Percentiles rank a stretch among this genome's conserved stretches.
Evolutionary conservation across 345 rosid genomes (phyloP).

Genomic region (Citrus glauca): DNA sequence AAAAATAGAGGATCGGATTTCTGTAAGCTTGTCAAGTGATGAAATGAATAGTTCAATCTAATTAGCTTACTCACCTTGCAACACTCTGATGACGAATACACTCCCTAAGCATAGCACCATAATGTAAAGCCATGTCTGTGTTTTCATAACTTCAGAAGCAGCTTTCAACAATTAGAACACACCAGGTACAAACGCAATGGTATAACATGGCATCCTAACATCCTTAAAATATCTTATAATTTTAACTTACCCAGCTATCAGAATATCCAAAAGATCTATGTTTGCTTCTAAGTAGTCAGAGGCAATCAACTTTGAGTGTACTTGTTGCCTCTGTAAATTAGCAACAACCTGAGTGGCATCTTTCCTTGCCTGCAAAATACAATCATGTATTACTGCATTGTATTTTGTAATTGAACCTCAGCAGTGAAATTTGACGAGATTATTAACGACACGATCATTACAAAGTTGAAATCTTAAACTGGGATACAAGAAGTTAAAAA

Average conservation of each 20-base stretch:
- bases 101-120: conserved; percentile 96
- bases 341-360: conserved; percentile 99
- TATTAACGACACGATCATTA: not conserved
- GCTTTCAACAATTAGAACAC: conserved; percentile 16
- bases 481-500: not conserved
- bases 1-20: not conserved
- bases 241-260: conserved; percentile 62
- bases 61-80: conserved; percentile 57
- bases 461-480: not conserved
- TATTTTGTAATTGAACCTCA: not conserved
- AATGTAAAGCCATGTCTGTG: conserved; percentile 92
- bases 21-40: not conserved
- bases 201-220: not conserved
- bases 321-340: conserved; percentile 95
- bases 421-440: not conserved
- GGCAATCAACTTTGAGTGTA: conserved; percentile 81
- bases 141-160: conserved; percentile 57
- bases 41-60: conserved; percentile 4
- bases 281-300: conserved; percentile 89
- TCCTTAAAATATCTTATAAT: not conserved
- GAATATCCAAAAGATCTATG: conserved; percentile 76
- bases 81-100: conserved; percentile 97
- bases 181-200: not conserved
- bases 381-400: not conserved
- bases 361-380: conserved; percentile 68